Evolutionary conservation across 805 yeast species (phyloP).

Genomic region (Suhomyces tanzawaensis): DNA sequence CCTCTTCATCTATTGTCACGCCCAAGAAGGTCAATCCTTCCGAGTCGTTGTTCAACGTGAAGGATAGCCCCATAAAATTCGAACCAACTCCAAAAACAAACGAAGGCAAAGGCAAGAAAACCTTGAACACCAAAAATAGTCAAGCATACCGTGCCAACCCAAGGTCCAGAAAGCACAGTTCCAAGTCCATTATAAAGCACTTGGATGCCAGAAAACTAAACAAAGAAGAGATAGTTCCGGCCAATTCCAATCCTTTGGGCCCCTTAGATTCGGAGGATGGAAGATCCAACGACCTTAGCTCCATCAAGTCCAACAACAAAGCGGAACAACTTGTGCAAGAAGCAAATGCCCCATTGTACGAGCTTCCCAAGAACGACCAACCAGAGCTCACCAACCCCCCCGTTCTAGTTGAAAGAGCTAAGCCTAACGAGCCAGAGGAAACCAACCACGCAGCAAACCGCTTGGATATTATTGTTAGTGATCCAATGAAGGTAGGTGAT

Average conservation of each 20-base stretch:
- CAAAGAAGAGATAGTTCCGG: slow-evolving; percentile 1
- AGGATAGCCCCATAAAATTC: slow-evolving; percentile 28
- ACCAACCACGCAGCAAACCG: slow-evolving; percentile 20
- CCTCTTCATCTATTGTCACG: slow-evolving; percentile 7
- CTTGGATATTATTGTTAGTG: slow-evolving; percentile 74
- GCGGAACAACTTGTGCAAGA: slow-evolving; percentile 41
- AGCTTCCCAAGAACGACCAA: slow-evolving; percentile 22
- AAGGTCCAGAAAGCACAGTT: slow-evolving; percentile 28
- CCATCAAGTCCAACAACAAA: slow-evolving; percentile 19
- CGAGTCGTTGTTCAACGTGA: slow-evolving; percentile 34
- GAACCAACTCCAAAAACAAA: slow-evolving; percentile 3
- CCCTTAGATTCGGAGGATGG: slow-evolving; percentile 24
- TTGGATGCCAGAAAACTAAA: slow-evolving; percentile 14
- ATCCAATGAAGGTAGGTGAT: slow-evolving; percentile 91
- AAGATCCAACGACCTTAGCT: slow-evolving; percentile 13
- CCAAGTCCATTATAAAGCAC: slow-evolving; percentile 30
- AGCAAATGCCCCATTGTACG: slow-evolving; percentile 55
- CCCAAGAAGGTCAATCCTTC: slow-evolving; percentile 16
- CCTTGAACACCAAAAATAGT: slow-evolving; percentile 23
- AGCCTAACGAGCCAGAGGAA: slow-evolving; percentile 6
- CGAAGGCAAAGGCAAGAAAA: not conserved
- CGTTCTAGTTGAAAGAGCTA: not conserved
- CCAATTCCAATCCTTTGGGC: slow-evolving; percentile 20
- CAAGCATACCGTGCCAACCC: slow-evolving; percentile 29
- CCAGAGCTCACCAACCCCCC: not conserved